Evolutionary conservation across 225 moss, liverwort and hornwort species (phyloP).

Genomic region (Thuidium tamariscinum): DNA sequence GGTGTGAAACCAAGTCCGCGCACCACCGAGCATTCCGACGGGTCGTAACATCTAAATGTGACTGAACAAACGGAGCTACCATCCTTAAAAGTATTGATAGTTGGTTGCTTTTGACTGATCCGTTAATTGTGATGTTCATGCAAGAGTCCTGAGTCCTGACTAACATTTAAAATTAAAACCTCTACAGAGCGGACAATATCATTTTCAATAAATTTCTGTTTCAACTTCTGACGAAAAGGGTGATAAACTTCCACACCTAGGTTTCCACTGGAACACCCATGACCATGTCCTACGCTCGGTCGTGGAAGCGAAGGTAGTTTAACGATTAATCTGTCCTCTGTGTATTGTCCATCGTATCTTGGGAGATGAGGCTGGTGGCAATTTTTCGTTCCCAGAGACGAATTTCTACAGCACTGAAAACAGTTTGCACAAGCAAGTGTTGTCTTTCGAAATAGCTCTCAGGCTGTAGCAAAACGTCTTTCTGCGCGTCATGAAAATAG

Average conservation of each 20-base stretch:
- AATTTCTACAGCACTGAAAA: not conserved
- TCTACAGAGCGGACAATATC: not conserved
- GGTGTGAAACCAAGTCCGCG: not conserved
- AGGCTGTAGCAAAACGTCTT: not conserved
- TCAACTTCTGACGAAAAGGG: not conserved
- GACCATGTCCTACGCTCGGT: not conserved
- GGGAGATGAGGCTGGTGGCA: not conserved
- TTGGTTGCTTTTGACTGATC: not conserved
- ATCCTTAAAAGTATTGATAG: not conserved
- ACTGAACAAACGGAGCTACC: not conserved
- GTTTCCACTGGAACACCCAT: not conserved
- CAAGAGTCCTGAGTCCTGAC: not conserved
- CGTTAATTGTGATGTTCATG: not conserved
- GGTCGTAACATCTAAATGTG: not conserved
- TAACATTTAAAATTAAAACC: not conserved
- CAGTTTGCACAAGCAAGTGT: not conserved
- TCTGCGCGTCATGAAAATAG: not conserved
- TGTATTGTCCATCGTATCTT: not conserved
- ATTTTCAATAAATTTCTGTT: not conserved
- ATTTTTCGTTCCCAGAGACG: not conserved
- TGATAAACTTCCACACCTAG: not conserved
- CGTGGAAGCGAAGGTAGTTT: not conserved
- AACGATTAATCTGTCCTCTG: not conserved
- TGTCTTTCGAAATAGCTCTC: not conserved
- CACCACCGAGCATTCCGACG: not conserved